Base-by-base conservation (phyloP, 2,329 filamentous ascomycete species). In the Lachnellula cervina region DNA sequence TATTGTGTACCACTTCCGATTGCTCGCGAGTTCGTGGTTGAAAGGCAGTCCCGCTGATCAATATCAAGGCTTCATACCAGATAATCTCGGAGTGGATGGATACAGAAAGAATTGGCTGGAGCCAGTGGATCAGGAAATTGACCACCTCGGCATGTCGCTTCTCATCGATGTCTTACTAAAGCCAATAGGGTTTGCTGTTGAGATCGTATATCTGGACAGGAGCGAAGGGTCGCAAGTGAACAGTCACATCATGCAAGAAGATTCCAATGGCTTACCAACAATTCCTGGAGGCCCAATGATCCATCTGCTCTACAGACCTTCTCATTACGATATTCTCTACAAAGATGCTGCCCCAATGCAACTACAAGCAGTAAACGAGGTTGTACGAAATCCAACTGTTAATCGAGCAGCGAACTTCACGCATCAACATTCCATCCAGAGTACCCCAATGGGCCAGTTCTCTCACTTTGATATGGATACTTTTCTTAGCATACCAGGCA, bases 271-370 rank as follows among this genome's bases (percentile, higher is more conserved):
- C n/a, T 57, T 64, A 11, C 66, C 66, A 2, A 65, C 62, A 6
- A 52, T 69, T 70, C 65, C 66, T 61, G 51, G 69, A 70, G 79
- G 76, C 0, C 76, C 78, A 25, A 76, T 81, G 34, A 81, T 86
- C 37, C 76, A 82, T 63, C 74, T 80, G 58, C 79, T 78, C 68
- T 92, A 75, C 80, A 85, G 76, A 69, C 95, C 76, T 43, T 90
- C 90, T 58, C 94, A 97, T 73, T 99, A 97, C 72, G 94, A 97
- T 71, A 86, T 99, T 59, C 80, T 97, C 35, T 99, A 99, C 76
- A 86, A 83, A 69, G 76, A 79, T 54, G 59, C 23, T 2, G 49
- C 56, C 45, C 56, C 60, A 46, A 57, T 68, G 52, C 57, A 66
- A 50, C 32, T 62, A 40, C 52, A 63, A 48, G 49, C 59, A 9